phyloP scores from a whole-genome alignment of 2,329 filamentous ascomycete species.

The Hortaea werneckii region DNA sequence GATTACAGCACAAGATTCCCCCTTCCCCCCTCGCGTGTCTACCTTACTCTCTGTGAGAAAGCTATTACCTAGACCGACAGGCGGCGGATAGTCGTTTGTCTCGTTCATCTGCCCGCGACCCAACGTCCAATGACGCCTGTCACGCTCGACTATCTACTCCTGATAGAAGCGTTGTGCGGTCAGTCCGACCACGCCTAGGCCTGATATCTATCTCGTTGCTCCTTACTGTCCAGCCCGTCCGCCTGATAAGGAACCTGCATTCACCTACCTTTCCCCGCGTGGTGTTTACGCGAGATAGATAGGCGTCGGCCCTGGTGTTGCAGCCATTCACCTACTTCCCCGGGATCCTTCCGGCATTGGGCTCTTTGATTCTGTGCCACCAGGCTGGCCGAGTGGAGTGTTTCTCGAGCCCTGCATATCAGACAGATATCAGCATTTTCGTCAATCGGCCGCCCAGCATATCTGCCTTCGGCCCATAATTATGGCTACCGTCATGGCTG shows the following conservation, averaged over 20 bases:
- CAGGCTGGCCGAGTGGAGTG: no score
- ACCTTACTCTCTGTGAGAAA: no score
- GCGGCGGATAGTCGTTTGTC: background rate
- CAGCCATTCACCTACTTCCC: constrained; percentile 4
- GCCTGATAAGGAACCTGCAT: background rate
- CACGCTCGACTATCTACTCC: constrained; percentile 24
- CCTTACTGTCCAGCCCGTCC: constrained; percentile 6
- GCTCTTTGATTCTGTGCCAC: background rate
- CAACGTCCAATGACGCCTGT: constrained; percentile 24
- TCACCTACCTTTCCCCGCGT: constrained; percentile 5
- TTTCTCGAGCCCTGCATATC: no score
- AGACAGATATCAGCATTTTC: no score
- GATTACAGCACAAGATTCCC: no score
- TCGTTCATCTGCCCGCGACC: background rate
- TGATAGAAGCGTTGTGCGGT: constrained; percentile 23
- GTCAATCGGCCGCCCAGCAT: background rate
- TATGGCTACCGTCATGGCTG: constrained; percentile 40
- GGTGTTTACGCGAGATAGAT: background rate
- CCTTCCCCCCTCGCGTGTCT: no score
- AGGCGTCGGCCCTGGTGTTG: constrained; percentile 1
- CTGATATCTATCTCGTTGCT: constrained; percentile 7
- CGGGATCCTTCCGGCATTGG: background rate
- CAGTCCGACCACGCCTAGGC: constrained; percentile 15
- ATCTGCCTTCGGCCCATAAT: background rate
- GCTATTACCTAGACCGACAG: background rate